Evolutionary conservation across 306 rosid species (phyloP).

Genomic region (Pueraria montana): DNA sequence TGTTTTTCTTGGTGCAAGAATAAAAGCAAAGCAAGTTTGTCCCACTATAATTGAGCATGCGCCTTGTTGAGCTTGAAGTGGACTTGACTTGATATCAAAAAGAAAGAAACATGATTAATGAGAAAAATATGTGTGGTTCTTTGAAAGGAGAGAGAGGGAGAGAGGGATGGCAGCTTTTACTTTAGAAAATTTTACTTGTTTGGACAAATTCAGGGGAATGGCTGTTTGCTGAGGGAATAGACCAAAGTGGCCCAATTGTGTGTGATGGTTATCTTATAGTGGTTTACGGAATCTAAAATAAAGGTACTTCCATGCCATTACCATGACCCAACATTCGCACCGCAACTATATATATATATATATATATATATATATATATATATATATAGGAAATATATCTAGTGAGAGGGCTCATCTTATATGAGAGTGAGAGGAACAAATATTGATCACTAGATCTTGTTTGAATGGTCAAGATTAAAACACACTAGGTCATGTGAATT

Average conservation of each 20-base stretch:
- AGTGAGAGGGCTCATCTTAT: too few species aligned
- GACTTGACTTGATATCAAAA: conserved; percentile 40
- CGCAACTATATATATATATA: neutral
- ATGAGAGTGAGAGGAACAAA: too few species aligned
- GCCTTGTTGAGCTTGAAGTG: conserved; percentile 16
- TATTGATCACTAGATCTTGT: too few species aligned
- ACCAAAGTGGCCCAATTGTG: conserved; percentile 54
- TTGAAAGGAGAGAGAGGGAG: conserved; percentile 38
- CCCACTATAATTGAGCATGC: conserved; percentile 43
- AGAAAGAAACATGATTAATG: conserved; percentile 48
- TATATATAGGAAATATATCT: too few species aligned
- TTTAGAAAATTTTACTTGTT: conserved; percentile 67
- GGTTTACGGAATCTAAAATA: conserved; percentile 64
- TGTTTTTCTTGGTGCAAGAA: conserved; percentile 15
- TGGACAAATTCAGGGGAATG: conserved; percentile 67
- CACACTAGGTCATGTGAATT: too few species aligned
- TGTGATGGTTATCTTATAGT: conserved; percentile 51
- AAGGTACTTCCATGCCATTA: conserved; percentile 32
- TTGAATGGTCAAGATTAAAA: too few species aligned
- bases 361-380: too few species aligned
- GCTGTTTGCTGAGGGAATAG: conserved; percentile 56
- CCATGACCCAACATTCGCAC: conserved; percentile 58
- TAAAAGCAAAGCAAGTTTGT: conserved; percentile 16
- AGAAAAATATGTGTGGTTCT: conserved; percentile 47
- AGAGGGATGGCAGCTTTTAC: conserved; percentile 73